phyloP scores from a whole-genome alignment of 176 grass and related monocot genomes.

The Pontederia paniculata region DNA sequence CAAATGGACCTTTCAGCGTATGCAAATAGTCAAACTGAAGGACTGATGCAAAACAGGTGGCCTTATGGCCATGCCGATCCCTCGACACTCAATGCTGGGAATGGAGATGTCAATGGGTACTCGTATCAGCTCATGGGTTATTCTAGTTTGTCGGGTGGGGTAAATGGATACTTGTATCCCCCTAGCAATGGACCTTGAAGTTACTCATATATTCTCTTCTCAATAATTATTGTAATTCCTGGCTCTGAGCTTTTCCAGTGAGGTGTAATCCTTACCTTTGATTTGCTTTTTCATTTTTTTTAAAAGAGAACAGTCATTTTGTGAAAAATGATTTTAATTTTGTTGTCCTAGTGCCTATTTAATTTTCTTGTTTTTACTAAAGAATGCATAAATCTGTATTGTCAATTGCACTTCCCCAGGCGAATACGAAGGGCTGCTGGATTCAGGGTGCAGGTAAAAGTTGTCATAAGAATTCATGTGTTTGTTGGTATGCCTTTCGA shows the following conservation, averaged over 20 bases:
- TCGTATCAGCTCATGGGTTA: conserved; percentile 39
- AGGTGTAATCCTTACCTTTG: conserved; percentile 39
- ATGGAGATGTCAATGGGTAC: conserved; percentile 41
- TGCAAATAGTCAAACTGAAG: conserved; percentile 43
- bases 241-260: conserved; percentile 36
- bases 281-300: neutral
- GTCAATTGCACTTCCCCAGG: too few species aligned
- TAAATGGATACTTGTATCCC: conserved; percentile 41
- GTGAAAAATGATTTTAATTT: conserved; percentile 31
- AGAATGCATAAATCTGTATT: too few species aligned
- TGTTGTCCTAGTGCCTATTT: neutral
- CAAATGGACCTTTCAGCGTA: conserved; percentile 48
- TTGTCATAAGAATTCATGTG: too few species aligned
- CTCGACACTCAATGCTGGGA: conserved; percentile 26
- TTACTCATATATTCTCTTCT: conserved; percentile 18
- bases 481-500: too few species aligned
- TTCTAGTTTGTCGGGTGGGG: conserved; percentile 27
- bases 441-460: too few species aligned
- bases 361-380: too few species aligned
- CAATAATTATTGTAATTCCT: conserved; percentile 54
- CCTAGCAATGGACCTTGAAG: conserved; percentile 56
- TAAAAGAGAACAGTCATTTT: conserved; percentile 16
- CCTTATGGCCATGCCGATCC: conserved; percentile 34
- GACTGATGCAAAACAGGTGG: conserved; percentile 46
- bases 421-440: too few species aligned